phyloP scores from a whole-genome alignment of 345 rosid species.

The Litchi chinensis region DNA sequence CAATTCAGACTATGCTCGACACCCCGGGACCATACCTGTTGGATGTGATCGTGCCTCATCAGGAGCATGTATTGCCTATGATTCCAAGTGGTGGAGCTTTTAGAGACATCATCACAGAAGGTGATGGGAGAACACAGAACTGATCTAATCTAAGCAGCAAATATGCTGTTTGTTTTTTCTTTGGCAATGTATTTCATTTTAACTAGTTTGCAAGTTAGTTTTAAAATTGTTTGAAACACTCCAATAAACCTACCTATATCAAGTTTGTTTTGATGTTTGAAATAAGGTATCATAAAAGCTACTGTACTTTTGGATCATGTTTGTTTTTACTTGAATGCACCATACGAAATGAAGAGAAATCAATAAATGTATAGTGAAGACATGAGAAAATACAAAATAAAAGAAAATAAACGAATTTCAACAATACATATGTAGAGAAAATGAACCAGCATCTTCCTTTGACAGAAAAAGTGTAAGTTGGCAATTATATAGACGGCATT shows the following conservation, averaged over 20 bases:
- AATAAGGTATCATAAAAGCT: no score
- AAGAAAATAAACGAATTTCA: no score
- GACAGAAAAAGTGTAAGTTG: background rate
- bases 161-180: background rate
- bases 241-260: background rate
- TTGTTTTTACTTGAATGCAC: constrained; percentile 20
- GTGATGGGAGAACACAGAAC: constrained; percentile 77
- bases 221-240: background rate
- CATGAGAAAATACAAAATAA: no score
- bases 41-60: constrained; percentile 95
- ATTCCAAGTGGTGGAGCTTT: constrained; percentile 96
- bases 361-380: no score
- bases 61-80: constrained; percentile 97
- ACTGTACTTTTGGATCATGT: no score
- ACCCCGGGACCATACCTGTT: constrained; percentile 89
- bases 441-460: background rate
- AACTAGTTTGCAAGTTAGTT: constrained; percentile 4
- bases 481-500: background rate
- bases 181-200: constrained; percentile 18
- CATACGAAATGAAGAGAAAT: background rate
- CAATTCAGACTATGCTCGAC: constrained; percentile 83
- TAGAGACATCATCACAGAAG: constrained; percentile 81
- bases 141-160: constrained; percentile 21
- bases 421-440: no score
- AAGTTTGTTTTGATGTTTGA: background rate